Evolutionary conservation across 169 alveolate genomes (phyloP).

Genomic region (Plasmodium chabaudi): DNA sequence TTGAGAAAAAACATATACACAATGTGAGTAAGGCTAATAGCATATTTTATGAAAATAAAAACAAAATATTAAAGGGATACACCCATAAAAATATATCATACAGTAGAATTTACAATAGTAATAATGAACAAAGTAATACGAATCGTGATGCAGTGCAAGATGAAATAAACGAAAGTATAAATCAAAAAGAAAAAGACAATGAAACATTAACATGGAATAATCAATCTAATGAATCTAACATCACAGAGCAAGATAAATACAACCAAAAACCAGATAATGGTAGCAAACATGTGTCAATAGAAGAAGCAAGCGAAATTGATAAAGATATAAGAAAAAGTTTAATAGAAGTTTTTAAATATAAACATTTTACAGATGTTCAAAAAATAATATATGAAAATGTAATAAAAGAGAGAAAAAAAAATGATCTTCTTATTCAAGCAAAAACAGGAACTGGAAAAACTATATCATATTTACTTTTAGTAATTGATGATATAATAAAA

Average conservation of each 20-base stretch:
- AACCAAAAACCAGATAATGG: background rate
- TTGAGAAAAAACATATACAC: background rate
- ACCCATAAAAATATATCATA: no score
- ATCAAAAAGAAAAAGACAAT: background rate
- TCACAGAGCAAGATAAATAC: background rate
- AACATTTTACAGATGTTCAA: constrained; percentile 74
- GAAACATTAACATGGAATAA: background rate
- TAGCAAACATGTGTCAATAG: constrained; percentile 1
- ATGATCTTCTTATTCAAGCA: constrained; percentile 93
- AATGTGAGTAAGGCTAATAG: no score
- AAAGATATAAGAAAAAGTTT: constrained; percentile 50
- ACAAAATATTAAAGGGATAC: no score
- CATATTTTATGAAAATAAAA: no score
- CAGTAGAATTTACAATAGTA: no score
- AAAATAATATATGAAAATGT: constrained; percentile 61
- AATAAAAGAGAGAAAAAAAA: constrained; percentile 56
- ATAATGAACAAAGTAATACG: no score
- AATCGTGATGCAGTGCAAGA: no score
- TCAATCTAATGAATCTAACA: background rate
- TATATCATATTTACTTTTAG: constrained; percentile 92
- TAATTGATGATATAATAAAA: constrained; percentile 91
- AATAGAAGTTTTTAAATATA: constrained; percentile 61
- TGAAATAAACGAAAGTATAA: background rate
- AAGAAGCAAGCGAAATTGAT: constrained; percentile 48
- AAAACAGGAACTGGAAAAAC: constrained; percentile 97